These are phyloP conservation scores for Petrea volubilis DNA, from an alignment of 257 asterid species.

Conservation along the genomic window DNA sequence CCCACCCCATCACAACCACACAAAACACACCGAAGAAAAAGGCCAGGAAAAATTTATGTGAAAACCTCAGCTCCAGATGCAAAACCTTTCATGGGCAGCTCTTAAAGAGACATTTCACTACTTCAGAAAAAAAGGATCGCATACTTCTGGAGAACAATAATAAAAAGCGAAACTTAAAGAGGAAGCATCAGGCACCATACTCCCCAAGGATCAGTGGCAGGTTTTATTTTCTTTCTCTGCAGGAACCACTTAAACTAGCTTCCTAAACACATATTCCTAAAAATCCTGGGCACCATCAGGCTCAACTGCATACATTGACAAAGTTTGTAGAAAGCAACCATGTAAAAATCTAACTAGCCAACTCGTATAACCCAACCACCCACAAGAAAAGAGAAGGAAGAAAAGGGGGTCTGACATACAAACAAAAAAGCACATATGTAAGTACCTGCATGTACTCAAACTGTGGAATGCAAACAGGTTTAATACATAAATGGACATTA, in stretches of 20 bases:
- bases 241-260: constrained; percentile 9
- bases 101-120: not conserved
- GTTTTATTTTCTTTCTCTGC: not conserved
- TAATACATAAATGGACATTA: not conserved
- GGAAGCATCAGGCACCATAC: constrained; percentile 2
- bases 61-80: no score
- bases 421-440: not conserved
- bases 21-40: no score
- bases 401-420: not conserved
- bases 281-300: not conserved
- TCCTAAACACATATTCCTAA: constrained; percentile 2
- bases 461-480: not conserved
- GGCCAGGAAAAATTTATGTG: no score
- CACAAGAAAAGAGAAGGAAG: not conserved
- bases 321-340: not conserved
- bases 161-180: not conserved
- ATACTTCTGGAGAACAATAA: not conserved
- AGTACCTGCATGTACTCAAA: not conserved
- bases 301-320: not conserved
- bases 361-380: not conserved
- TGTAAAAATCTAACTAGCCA: not conserved
- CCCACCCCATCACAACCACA: no score
- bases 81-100: not conserved
- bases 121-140: not conserved
- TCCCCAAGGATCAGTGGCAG: not conserved